Evolutionary conservation across 78 protist genomes (phyloP), one percentile per base, ranked within the genome.

Genomic region (Dictyostelium firmibasis): DNA sequence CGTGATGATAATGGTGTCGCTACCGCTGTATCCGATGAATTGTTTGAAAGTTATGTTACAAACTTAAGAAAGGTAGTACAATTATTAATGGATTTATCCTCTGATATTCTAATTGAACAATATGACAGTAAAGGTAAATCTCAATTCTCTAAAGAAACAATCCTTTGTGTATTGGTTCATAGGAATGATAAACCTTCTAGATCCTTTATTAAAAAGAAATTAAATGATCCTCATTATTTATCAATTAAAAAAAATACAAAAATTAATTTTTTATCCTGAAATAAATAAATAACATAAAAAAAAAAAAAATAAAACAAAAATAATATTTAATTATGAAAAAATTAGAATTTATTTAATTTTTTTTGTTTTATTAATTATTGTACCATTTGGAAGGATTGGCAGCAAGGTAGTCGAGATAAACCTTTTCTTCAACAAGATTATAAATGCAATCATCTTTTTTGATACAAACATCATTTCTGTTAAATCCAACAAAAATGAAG

Each of bases 1-100:
- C 84, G 94, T 25, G 94, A 89, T 33, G 94, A 89, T 31, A 82
- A 89, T 70, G 94, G 94, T 14, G 35, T 69, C 20, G 60, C 94
- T 0, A 89, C 72, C 2, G 94, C 81, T n/a, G 94, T 89, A 3
- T 25, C 41, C 0, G 94, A 89, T 29, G 25, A 29, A 43, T 18
- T 29, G 0, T 89, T 76, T 33, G 94, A 89, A 29, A 35, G 47
- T 67, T 41, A 38, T 38, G 87, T 76, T 29, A 25, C 14, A 5
- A 31, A 23, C 3, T 2, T 81, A 9, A 25, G 62, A n/a, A 89
- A 89, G 6, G 36, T 89, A 3, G 74, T 64, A 14, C 27, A 89
- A 11, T 38, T 78, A 20, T 35, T 89, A 43, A 81, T 89, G 86
- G 94, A 89, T 44, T 67, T 64, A 31, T 9, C 77, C 0, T 44